These are phyloP conservation scores for Amaranthus tricolor DNA, from an alignment of 179 eudicot species.

Conservation along the genomic window DNA sequence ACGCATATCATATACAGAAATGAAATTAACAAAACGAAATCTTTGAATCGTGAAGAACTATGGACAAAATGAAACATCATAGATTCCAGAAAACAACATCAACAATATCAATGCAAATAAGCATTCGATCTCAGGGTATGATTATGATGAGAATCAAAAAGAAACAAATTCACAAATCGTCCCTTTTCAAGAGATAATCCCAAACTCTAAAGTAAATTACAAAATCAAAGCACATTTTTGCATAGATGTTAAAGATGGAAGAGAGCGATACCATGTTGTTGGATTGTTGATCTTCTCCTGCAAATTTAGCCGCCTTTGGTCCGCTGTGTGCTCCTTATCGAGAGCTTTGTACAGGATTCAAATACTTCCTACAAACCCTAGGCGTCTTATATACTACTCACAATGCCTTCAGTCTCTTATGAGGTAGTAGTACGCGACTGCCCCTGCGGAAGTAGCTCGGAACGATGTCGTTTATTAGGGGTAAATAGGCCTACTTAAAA, in stretches of 20 bases:
- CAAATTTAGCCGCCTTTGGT: not conserved
- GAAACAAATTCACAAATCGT: not conserved
- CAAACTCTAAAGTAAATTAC: too few relatives aligned
- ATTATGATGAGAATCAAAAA: not conserved
- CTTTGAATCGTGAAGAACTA: too few relatives aligned
- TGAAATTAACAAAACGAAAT: too few relatives aligned
- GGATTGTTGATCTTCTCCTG: not conserved
- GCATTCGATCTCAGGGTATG: not conserved
- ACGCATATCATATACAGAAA: too few relatives aligned
- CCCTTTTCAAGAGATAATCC: too few relatives aligned
- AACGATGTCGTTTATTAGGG: too few relatives aligned
- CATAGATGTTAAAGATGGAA: not conserved
- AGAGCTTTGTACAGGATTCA: not conserved
- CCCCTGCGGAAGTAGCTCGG: too few relatives aligned
- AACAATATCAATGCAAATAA: not conserved
- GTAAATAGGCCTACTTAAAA: too few relatives aligned
- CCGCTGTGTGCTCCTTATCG: not conserved
- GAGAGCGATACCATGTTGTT: slow-evolving; percentile 4
- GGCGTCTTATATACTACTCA: too few relatives aligned
- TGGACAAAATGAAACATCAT: too few relatives aligned
- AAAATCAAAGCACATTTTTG: not conserved
- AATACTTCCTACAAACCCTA: slow-evolving; percentile 8
- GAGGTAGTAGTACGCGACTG: too few relatives aligned
- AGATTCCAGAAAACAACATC: not conserved
- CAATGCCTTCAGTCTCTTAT: too few relatives aligned